Evolutionary conservation across 1,139 yeast species (phyloP).

Genomic region (Kurtzmaniella quercitrusa): DNA sequence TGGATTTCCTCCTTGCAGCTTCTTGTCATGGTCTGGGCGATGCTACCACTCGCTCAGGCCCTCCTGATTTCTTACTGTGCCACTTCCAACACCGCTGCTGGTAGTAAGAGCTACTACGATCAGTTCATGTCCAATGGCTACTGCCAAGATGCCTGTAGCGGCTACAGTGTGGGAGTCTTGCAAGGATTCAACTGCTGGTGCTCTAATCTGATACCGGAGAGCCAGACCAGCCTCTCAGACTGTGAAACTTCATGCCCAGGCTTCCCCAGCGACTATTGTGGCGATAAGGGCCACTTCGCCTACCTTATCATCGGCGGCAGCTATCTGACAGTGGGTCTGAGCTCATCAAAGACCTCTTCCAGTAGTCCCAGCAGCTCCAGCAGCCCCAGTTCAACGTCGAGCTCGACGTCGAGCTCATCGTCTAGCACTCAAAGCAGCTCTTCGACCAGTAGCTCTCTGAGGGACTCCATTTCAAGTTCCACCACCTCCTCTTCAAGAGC

Average conservation of each 20-base stretch:
- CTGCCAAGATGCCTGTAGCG: constrained; percentile 48
- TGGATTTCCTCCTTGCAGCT: not conserved
- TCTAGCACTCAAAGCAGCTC: constrained; percentile 7
- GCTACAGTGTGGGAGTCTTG: constrained; percentile 54
- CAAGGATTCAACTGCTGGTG: constrained; percentile 58
- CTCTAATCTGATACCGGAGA: constrained; percentile 47
- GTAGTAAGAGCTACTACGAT: constrained; percentile 15
- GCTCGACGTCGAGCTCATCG: too few relatives aligned
- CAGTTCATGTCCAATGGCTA: constrained; percentile 50
- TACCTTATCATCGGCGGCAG: constrained; percentile 24
- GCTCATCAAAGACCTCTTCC: constrained; percentile 11
- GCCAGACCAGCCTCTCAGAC: constrained; percentile 23
- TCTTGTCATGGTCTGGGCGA: not conserved
- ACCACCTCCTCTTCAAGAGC: too few relatives aligned
- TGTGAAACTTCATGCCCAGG: constrained; percentile 56
- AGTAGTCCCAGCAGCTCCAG: constrained; percentile 1
- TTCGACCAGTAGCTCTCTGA: not conserved
- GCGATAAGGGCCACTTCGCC: constrained; percentile 28
- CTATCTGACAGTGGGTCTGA: constrained; percentile 11
- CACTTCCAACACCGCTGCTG: constrained; percentile 32
- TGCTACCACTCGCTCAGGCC: not conserved
- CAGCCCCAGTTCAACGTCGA: constrained; percentile 6
- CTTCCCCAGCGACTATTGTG: constrained; percentile 31
- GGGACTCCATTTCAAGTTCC: constrained; percentile 18
- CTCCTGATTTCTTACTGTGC: constrained; percentile 36